Base-by-base conservation (phyloP, 768 basidiomycete genomes). In the Paxillus rubicundulus region DNA sequence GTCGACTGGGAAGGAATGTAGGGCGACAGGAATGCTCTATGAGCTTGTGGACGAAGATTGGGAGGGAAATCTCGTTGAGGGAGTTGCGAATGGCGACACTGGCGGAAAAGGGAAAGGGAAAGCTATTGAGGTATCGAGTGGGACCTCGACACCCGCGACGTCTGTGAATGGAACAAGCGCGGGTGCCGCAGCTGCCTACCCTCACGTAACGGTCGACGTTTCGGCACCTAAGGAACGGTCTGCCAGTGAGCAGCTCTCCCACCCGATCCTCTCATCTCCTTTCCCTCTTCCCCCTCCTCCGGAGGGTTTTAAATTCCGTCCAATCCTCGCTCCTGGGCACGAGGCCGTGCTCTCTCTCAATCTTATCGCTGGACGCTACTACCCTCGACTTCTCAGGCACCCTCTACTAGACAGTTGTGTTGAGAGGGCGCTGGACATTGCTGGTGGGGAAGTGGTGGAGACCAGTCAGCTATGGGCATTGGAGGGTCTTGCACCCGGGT, bases 11-110 rank as follows among this genome's bases (percentile, higher is more conserved):
- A 76, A 72, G 61, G 85, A 89, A 64, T 84, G 84, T 43, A 74
- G 87, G 55, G 82, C 79, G n/a, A 77, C 79, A 53, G 90, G 90
- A 20, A 80, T 81, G 78, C 67, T 92, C 46, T 92, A 85, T 56
- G 90, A 92, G 66, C 74, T 92, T 30, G 89, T 82, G 2, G 90
- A 91, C 54, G 73, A 77, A 45, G 87, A 86, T 52, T 92, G 84
- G 84, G 82, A 79, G 42, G 60, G 37, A 2, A 57, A 59, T 18
- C 8, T 30, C 2, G 81, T 77, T 16, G 68, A 66, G 20, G 58
- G 18, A 45, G 33, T 37, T 8, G 37, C 34, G 24, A 63, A 48
- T 9, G 33, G 48, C 16, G 20, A 52, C 27, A 43, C 32, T 28
- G 46, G 54, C 9, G 62, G 67, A 4, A 65, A 67, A 38, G 67